A percentile compares a stretch with the other conserved stretches of the same genome.
Conservation (phyloP, 208 protist genomes). For the Novymonas esmeraldas region DNA sequence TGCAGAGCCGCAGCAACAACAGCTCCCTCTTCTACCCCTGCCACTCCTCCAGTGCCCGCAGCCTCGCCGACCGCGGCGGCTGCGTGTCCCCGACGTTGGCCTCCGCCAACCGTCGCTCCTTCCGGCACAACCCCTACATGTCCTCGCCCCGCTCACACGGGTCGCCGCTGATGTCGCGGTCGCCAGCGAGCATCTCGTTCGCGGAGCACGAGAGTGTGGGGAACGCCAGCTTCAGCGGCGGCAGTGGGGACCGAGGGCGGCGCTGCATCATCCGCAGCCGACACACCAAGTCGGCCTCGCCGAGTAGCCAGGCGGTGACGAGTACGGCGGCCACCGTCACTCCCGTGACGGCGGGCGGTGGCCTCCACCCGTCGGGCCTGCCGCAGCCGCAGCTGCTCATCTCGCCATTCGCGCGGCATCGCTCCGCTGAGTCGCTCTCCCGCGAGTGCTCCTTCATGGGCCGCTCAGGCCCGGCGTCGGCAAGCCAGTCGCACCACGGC, state of each 20-base stretch:
- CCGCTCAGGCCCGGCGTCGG: neutral
- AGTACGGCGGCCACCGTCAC: too few species aligned
- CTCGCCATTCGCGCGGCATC: neutral
- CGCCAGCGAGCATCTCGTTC: conserved; percentile 3
- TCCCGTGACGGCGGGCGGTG: neutral
- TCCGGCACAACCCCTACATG: conserved; percentile 32
- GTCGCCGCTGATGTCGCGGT: conserved; percentile 1
- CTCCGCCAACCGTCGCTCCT: conserved; percentile 3
- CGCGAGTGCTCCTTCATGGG: neutral
- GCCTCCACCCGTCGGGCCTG: neutral
- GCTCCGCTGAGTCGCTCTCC: conserved; percentile 15
- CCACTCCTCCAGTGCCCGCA: conserved; percentile 3
- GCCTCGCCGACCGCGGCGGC: neutral
- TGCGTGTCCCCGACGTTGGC: neutral
- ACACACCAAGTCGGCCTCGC: neutral
- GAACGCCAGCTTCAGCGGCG: neutral
- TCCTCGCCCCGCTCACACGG: conserved; percentile 8
- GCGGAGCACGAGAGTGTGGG: neutral
- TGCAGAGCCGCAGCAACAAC: conserved; percentile 13
- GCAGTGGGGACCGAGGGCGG: neutral
- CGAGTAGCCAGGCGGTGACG: neutral
- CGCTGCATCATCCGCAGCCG: conserved; percentile 1
- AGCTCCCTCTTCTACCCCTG: conserved; percentile 6
- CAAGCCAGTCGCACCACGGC: neutral
- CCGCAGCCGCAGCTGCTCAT: neutral